Base-by-base conservation (phyloP, 805 yeast genomes). In the Candida glaebosa region DNA sequence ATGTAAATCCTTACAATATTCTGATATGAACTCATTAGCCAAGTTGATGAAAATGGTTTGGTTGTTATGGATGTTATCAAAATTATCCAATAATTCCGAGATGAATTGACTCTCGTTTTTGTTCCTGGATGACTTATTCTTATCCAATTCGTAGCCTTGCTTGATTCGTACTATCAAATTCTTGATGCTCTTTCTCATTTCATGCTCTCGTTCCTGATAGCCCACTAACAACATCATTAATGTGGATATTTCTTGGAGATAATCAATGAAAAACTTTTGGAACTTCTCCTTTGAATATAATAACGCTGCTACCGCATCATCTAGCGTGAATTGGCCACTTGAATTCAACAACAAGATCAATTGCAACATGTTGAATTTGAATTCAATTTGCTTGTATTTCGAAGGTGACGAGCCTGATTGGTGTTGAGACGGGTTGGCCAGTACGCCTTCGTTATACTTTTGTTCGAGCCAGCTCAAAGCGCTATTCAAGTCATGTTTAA, bases 321-420 rank as follows among this genome's bases (percentile, higher is more conserved):
- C 60, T 22, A 58, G 19, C 15, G 40, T 42, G 39, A 51, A 54
- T 14, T 40, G 31, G 1, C 43, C 34, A 3, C 32, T 12, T 3
- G 61, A 59, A 38, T 55, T 56, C 12, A 69, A 50, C 5, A 66
- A 51, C 16, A 67, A 49, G 3, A 57, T 54, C 40, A 61, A 67
- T 45, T 69, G 70, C 12, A 69, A 57, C 53, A 66, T 54, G 49
- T 67, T 72, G 46, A 68, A 63, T 46, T 67, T 67, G 54, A 69
- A 64, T 50, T 64, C 69, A 26, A 44, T 32, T 28, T 33, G 33
- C 4, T 7, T 22, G 28, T 39, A 34, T 9, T 19, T 19, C 14
- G 28, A 8, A 34, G 28, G 28, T 40, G 44, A 35, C 38, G 38
- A 16, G 38, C 43, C 34, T 17, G 40, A 9, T 3, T 14, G 17